A percentile compares a stretch with the other conserved stretches of the same genome.
phyloP scores from a whole-genome alignment of 306 rosid species.

The Nissolia schottii region DNA sequence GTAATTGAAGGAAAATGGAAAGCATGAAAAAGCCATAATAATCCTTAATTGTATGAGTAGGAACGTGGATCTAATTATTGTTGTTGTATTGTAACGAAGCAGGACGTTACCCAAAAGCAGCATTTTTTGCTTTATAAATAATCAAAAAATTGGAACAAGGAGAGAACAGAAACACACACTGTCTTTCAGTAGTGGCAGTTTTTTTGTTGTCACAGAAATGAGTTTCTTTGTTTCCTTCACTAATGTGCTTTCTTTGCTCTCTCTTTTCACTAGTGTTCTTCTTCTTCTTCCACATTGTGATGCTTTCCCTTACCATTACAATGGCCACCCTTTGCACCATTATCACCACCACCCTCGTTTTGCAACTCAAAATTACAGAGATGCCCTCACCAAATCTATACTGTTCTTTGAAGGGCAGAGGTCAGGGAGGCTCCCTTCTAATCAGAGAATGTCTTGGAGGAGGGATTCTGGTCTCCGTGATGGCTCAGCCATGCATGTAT shows the following conservation, averaged over 20 bases:
- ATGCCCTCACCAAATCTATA: conserved; percentile 84
- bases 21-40: conserved; percentile 12
- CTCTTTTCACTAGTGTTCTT: conserved; percentile 19
- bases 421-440: conserved; percentile 82
- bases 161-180: background rate
- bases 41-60: conserved; percentile 25
- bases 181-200: conserved; percentile 19
- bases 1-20: background rate
- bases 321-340: conserved; percentile 22
- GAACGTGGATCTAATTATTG: conserved; percentile 35
- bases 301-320: conserved; percentile 38
- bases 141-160: background rate
- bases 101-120: conserved; percentile 30
- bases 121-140: conserved; percentile 58
- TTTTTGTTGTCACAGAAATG: conserved; percentile 41
- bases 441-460: conserved; percentile 86
- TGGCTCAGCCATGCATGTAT: conserved; percentile 78
- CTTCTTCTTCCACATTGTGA: conserved; percentile 27
- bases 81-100: conserved; percentile 26
- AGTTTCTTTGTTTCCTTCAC: conserved; percentile 17
- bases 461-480: conserved; percentile 75
- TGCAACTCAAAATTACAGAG: conserved; percentile 76
- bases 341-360: conserved; percentile 48
- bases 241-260: conserved; percentile 13
- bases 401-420: conserved; percentile 90